phyloP scores from a whole-genome alignment of 371 early-diverging fungal genomes.

The Haplosporangium sp. region DNA sequence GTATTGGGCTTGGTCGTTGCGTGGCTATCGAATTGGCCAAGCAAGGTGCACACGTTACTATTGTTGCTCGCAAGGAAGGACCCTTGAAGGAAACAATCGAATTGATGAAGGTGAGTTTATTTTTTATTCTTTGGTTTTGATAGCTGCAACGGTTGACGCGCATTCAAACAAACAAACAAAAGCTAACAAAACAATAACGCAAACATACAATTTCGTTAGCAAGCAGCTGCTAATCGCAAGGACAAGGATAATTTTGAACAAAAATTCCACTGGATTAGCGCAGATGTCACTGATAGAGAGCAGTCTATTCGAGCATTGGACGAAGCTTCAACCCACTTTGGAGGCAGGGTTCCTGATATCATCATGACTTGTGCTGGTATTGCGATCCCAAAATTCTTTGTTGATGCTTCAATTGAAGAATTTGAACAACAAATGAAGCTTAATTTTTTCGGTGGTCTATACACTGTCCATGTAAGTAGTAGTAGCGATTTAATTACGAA shows the following conservation, averaged over 20 bases:
- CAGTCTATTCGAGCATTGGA: constrained; percentile 71
- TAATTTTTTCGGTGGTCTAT: constrained; percentile 88
- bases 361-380: constrained; percentile 87
- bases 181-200: no score
- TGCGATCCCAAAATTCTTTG: constrained; percentile 78
- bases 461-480: constrained; percentile 75
- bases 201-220: neutral
- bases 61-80: constrained; percentile 80
- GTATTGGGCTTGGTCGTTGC: constrained; percentile 91
- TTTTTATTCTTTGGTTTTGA: neutral
- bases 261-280: constrained; percentile 63
- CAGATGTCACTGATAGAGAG: constrained; percentile 70
- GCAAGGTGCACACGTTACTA: constrained; percentile 89
- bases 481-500: neutral
- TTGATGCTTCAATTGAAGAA: constrained; percentile 73
- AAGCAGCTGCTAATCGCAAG: constrained; percentile 36
- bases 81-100: constrained; percentile 67
- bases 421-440: constrained; percentile 73
- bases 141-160: no score
- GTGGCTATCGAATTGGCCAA: constrained; percentile 81
- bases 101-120: constrained; percentile 64
- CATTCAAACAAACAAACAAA: no score
- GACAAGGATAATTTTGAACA: constrained; percentile 52
- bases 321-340: constrained; percentile 67
- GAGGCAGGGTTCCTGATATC: constrained; percentile 74